phyloP scores from a whole-genome alignment of 177 flowering plant species.

The Tripterygium wilfordii region DNA sequence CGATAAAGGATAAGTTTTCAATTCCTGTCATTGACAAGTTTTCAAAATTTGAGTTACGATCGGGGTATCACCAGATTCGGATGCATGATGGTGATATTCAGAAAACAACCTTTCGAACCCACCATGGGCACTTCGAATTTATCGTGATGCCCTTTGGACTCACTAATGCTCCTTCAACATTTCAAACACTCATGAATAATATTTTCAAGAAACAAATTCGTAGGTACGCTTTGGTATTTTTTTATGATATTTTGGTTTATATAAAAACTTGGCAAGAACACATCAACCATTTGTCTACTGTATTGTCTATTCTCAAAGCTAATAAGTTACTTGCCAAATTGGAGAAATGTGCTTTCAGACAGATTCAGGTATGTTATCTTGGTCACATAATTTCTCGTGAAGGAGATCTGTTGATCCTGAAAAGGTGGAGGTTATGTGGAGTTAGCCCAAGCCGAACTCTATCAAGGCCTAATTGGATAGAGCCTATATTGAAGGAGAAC shows the following conservation, averaged over 20 bases:
- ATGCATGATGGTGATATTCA: neutral
- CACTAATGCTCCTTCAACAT: neutral
- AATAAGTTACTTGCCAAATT: neutral
- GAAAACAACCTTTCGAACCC: neutral
- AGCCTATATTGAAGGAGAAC: neutral
- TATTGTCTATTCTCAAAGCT: neutral
- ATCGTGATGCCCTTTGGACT: neutral
- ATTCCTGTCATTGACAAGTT: neutral
- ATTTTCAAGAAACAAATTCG: neutral
- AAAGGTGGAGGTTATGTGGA: constrained; percentile 1
- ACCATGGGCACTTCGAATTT: neutral
- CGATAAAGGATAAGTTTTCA: neutral
- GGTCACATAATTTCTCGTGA: neutral
- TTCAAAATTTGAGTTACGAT: neutral
- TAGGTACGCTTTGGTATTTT: neutral
- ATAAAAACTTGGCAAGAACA: neutral
- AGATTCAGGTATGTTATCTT: neutral
- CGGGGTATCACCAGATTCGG: neutral
- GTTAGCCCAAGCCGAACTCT: neutral
- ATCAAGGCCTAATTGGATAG: neutral
- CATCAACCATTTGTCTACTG: neutral
- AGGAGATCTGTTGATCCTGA: neutral
- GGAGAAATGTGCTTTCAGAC: neutral
- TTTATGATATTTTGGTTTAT: constrained; percentile 1
- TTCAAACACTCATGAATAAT: neutral